A percentile compares a stretch with the other conserved stretches of the same genome.
Conservation (phyloP, 2,329 filamentous ascomycete genomes). For the Aspergillus tamarii region DNA sequence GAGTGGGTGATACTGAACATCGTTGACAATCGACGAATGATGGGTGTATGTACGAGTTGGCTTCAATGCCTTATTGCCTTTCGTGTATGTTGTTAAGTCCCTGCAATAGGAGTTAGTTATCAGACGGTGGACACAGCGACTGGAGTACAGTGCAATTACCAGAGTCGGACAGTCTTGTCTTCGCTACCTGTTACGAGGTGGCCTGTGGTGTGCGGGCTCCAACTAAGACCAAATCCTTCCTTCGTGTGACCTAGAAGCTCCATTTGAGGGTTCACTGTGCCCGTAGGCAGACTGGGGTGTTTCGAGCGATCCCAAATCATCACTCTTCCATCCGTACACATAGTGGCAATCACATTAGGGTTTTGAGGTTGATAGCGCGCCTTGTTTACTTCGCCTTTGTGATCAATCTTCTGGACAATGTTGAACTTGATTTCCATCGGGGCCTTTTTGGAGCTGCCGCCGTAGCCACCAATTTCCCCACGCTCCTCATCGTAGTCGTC, state of each 20-base stretch:
- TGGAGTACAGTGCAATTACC: constrained; percentile 58
- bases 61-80: constrained; percentile 69
- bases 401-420: constrained; percentile 93
- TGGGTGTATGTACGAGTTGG: constrained; percentile 79
- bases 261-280: constrained; percentile 77
- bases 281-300: constrained; percentile 77
- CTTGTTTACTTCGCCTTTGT: constrained; percentile 97
- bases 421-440: constrained; percentile 78
- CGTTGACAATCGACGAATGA: constrained; percentile 90
- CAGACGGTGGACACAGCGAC: neutral
- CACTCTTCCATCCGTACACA: constrained; percentile 83
- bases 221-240: constrained; percentile 91
- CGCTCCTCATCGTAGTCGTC: constrained; percentile 88
- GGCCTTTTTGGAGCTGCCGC: constrained; percentile 69
- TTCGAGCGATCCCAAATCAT: constrained; percentile 96
- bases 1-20: constrained; percentile 91
- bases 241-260: constrained; percentile 81
- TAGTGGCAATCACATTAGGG: constrained; percentile 91
- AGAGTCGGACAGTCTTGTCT: constrained; percentile 87
- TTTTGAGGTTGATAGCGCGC: constrained; percentile 97
- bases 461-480: constrained; percentile 93
- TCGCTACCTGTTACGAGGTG: constrained; percentile 88
- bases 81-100: constrained; percentile 78
- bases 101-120: constrained; percentile 44
- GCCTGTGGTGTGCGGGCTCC: constrained; percentile 83